These are phyloP conservation scores for Venturia asperata DNA, from an alignment of 2,329 filamentous ascomycete genomes.

Conservation along the genomic window DNA sequence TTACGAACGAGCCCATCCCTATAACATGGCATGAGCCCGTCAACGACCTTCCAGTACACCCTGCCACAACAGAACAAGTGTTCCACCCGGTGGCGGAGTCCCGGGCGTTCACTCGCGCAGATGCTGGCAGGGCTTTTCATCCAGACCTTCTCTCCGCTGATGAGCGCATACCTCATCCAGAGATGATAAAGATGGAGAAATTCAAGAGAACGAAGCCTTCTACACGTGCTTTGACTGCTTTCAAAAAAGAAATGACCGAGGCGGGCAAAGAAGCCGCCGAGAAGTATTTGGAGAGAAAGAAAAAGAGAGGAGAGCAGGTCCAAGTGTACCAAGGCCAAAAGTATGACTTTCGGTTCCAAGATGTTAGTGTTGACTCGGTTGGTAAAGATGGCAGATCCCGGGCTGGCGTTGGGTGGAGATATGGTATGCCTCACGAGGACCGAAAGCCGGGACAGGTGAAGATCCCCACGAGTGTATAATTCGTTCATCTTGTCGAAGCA, in stretches of 20 bases:
- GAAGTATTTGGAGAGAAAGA: slow-evolving; percentile 37
- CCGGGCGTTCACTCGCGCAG: slow-evolving; percentile 56
- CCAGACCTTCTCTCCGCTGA: slow-evolving; percentile 54
- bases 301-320: slow-evolving; percentile 38
- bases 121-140: slow-evolving; percentile 56
- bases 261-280: slow-evolving; percentile 26
- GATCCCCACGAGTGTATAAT: slow-evolving; percentile 52
- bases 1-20: slow-evolving; percentile 26
- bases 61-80: slow-evolving; percentile 47
- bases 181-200: slow-evolving; percentile 46
- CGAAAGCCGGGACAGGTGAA: slow-evolving; percentile 57
- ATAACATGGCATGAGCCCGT: slow-evolving; percentile 51
- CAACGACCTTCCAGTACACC: slow-evolving; percentile 56
- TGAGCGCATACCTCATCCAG: slow-evolving; percentile 56
- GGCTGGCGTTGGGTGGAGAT: slow-evolving; percentile 50
- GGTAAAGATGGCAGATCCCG: slow-evolving; percentile 48
- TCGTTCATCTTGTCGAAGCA: not conserved
- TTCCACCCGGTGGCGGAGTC: slow-evolving; percentile 60
- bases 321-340: slow-evolving; percentile 42
- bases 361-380: slow-evolving; percentile 49
- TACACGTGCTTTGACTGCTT: slow-evolving; percentile 26
- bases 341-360: slow-evolving; percentile 55
- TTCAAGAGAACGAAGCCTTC: slow-evolving; percentile 21
- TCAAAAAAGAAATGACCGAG: slow-evolving; percentile 20
- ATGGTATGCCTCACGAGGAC: slow-evolving; percentile 56